Evolutionary conservation across 2,329 filamentous ascomycete species (phyloP), one percentile per base, ranked within the genome.

Genomic region (Aspergillus sp.): DNA sequence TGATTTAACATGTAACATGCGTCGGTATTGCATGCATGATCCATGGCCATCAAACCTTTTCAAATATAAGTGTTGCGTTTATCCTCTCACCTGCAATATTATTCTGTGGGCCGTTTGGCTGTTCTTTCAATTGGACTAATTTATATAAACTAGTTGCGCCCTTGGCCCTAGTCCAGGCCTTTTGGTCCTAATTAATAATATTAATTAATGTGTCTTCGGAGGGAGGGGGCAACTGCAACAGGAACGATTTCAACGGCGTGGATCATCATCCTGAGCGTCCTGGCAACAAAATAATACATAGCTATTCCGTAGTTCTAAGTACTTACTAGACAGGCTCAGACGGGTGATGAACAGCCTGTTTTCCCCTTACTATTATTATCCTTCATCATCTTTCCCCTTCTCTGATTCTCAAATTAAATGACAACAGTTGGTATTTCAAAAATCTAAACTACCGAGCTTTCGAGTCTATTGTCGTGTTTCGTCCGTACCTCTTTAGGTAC

Each of bases 311-410:
- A 32, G n/a, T 32, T 32, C 31, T 32, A 4, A 32, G n/a, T n/a
- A 32, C 8, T 8, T 32, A 32, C 31, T 32, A 8, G 31, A 28
- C 39, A 37, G 37, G 40, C 30, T 33, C 28, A 10, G 33, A 11
- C 26, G 31, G 12, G 5, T 30, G 35, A 39, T 19, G 19, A 19
- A 19, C 2, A 19, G 19, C 19, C 19, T 19, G 19, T 19, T 19
- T 2, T 19, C 19, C 19, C 19, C 19, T 19, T 19, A n/a, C n/a
- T 27, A 39, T 42, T 11, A 38, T 33, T 26, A 39, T 5, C 29
- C 13, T 38, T 35, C 30, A 39, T 19, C 33, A 37, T 37, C 28
- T 34, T 31, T 29, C 26, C 29, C 36, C 43, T 31, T 44, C 13
- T 19, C 19, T 19, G 19, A 19, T 19, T 19, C 19, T 19, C 19